Evolutionary conservation across 169 alveolate species (phyloP).

Genomic region (Cryptosporidium ryanae): DNA sequence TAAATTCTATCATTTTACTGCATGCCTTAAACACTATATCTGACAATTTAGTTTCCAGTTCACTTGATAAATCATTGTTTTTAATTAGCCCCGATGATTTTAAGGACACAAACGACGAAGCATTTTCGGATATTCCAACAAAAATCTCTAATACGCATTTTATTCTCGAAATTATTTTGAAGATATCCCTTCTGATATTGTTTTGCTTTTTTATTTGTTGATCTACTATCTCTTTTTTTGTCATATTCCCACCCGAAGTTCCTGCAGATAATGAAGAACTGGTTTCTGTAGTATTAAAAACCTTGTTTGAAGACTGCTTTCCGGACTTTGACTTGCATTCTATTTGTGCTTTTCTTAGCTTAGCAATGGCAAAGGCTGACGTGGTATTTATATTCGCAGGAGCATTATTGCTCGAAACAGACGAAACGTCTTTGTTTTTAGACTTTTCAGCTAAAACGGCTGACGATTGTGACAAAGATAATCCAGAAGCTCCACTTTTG

Average conservation of each 20-base stretch:
- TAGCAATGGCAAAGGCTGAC: slow-evolving; percentile 62
- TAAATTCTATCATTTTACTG: slow-evolving; percentile 27
- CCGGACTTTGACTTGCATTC: slow-evolving; percentile 28
- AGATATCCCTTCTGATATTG: slow-evolving; percentile 7
- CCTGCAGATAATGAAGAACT: too few relatives aligned
- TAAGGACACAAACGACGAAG: background rate
- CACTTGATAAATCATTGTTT: background rate
- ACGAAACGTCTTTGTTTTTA: too few relatives aligned
- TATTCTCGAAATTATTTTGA: slow-evolving; percentile 14
- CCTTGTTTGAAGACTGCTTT: background rate
- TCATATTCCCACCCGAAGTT: background rate
- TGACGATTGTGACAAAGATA: background rate
- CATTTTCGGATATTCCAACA: background rate
- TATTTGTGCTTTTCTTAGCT: slow-evolving; percentile 44
- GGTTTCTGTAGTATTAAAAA: background rate
- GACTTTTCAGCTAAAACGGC: too few relatives aligned
- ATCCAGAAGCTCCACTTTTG: background rate
- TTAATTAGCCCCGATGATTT: background rate
- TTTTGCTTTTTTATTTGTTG: slow-evolving; percentile 31
- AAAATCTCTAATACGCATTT: slow-evolving; percentile 3
- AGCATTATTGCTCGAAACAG: background rate
- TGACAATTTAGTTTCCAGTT: background rate
- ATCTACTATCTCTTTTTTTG: slow-evolving; percentile 29
- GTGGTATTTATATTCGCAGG: background rate
- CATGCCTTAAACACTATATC: slow-evolving; percentile 17